Base-by-base conservation (phyloP, 495 filamentous ascomycete species). In the Hypoxylon fuscum region DNA sequence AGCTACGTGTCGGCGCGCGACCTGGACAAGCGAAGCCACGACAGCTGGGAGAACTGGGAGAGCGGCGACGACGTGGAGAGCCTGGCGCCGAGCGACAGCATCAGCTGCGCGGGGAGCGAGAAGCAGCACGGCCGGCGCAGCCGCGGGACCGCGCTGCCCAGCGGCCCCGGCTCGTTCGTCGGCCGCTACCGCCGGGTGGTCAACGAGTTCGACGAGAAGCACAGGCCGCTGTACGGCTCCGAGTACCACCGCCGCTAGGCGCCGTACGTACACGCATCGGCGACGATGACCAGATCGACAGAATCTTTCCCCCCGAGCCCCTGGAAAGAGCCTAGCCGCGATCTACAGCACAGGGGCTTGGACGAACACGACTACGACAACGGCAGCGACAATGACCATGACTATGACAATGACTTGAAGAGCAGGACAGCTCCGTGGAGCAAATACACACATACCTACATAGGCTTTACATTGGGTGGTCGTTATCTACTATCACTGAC, bases 11-110 rank as follows among this genome's bases (percentile, higher is more conserved):
- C 70, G 7, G 68, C 69, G 12, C 58, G 69, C 14, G 50, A 67
- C 40, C 2, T 47, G 2, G 32, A n/a, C 32, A 6, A 3, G 25
- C 3, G 12, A 21, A 41, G 14, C 37, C 32, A 62, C 68, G 44
- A 43, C 18, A 64, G 54, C 37, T 48, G 76, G 22, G 58, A 52
- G 14, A 50, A 59, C 29, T 64, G 52, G 48, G 58, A 47, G 3
- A 34, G 38, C 42, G 53, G 51, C 6, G 69, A 64, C 10, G 51
- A 62, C 5, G 59, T 35, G 22, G 65, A 45, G 7, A 73, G 68
- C 37, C 59, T 85, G 25, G 76, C 71, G 12, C 83, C 85, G 1
- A 79, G 79, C 57, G 85, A 87, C 66, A 85, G 81, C 65, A 75
- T 85, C 43, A 85, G 82, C 62, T 80, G 82, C 68, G 79, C 82